These are phyloP conservation scores for Wickerhamiella azymoides DNA, from an alignment of 805 yeast species.

Conservation along the genomic window DNA sequence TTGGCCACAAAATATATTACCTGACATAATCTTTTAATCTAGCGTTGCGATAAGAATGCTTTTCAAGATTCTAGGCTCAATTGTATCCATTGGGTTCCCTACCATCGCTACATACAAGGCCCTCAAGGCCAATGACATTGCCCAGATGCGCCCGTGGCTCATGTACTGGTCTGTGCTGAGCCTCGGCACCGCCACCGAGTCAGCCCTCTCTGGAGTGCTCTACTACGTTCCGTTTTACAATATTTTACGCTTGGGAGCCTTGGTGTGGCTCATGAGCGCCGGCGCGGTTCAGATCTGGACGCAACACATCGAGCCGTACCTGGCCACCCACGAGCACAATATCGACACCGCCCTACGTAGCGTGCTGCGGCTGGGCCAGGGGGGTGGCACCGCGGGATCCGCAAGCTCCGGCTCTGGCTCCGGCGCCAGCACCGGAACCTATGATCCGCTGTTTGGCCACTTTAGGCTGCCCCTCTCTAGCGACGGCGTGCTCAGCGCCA, in stretches of 20 bases:
- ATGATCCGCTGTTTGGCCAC: constrained; percentile 19
- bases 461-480: constrained; percentile 20
- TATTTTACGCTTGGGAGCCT: constrained; percentile 33
- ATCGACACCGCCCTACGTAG: constrained; percentile 23
- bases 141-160: constrained; percentile 33
- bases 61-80: constrained; percentile 9
- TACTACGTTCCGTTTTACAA: constrained; percentile 42
- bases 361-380: constrained; percentile 9
- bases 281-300: constrained; percentile 34
- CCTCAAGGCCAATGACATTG: constrained; percentile 30
- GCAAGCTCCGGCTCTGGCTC: background rate
- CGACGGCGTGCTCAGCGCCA: constrained; percentile 15
- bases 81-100: constrained; percentile 41
- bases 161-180: constrained; percentile 57
- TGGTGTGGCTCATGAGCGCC: constrained; percentile 46
- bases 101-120: constrained; percentile 48
- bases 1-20: background rate
- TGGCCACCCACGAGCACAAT: constrained; percentile 25
- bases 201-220: constrained; percentile 33
- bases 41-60: background rate
- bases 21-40: no score
- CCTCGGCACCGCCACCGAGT: constrained; percentile 28
- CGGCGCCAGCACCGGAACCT: no score
- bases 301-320: constrained; percentile 28
- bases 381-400: constrained; percentile 5